phyloP scores from a whole-genome alignment of 768 basidiomycete species.

The Xerocomellus amylosporus region DNA sequence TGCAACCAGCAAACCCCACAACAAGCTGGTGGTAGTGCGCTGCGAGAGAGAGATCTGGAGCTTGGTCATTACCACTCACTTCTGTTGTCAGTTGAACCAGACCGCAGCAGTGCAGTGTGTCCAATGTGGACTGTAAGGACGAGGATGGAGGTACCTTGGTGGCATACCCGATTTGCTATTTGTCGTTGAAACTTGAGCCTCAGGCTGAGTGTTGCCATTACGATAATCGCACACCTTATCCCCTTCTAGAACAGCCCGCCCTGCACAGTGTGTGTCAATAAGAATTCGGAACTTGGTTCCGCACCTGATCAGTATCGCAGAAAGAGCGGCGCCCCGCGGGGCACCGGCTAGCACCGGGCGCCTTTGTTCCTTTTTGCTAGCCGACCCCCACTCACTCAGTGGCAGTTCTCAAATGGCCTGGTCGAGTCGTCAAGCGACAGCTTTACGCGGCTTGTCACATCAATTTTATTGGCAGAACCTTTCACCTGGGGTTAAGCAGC shows the following conservation, averaged over 20 bases:
- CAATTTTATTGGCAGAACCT: not conserved
- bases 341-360: no score
- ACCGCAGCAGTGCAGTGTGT: not conserved
- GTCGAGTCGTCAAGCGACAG: not conserved
- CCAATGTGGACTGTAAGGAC: not conserved
- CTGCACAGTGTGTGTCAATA: not conserved
- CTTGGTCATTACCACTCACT: slow-evolving; percentile 3
- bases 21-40: not conserved
- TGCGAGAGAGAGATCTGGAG: slow-evolving; percentile 3
- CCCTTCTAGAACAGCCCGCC: not conserved
- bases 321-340: not conserved
- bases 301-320: not conserved
- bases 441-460: not conserved
- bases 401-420: not conserved
- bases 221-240: slow-evolving; percentile 2
- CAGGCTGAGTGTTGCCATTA: slow-evolving; percentile 9
- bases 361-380: no score
- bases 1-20: not conserved
- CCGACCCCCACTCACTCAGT: not conserved
- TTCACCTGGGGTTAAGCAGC: not conserved
- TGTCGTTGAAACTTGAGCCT: slow-evolving; percentile 17
- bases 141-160: not conserved
- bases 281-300: not conserved
- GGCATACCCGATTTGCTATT: not conserved
- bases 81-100: not conserved